phyloP scores from a whole-genome alignment of 306 rosid genomes.

The Inga oerstediana region DNA sequence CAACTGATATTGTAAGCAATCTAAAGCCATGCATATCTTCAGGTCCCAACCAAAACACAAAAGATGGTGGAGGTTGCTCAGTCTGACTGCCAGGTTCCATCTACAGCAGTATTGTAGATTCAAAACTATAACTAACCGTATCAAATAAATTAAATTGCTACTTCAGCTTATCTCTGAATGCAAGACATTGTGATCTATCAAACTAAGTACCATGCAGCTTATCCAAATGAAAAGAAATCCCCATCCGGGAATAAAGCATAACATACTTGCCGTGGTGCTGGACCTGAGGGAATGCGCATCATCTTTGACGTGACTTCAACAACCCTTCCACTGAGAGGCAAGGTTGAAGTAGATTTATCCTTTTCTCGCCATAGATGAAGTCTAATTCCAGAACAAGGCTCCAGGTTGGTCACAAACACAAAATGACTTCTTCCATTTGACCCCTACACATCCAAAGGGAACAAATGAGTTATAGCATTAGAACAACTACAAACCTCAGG shows the following conservation, averaged over 20 bases:
- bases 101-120: conserved; percentile 47
- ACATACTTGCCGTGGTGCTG: conserved; percentile 94
- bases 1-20: conserved; percentile 94
- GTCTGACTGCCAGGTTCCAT: conserved; percentile 99
- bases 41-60: conserved; percentile 81
- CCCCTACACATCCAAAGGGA: conserved; percentile 60
- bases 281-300: conserved; percentile 97
- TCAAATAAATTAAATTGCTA: conserved; percentile 25
- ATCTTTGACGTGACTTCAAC: conserved; percentile 87
- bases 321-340: conserved; percentile 65
- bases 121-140: conserved; percentile 38
- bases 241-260: conserved; percentile 16
- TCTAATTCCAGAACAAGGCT: conserved; percentile 95
- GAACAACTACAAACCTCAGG: conserved; percentile 1
- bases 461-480: conserved; percentile 25
- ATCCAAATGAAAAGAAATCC: conserved; percentile 31
- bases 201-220: conserved; percentile 11
- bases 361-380: conserved; percentile 97
- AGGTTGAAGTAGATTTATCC: conserved; percentile 58
- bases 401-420: conserved; percentile 89
- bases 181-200: conserved; percentile 18
- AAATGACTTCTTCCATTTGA: conserved; percentile 87
- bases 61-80: conserved; percentile 96
- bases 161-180: conserved; percentile 21
- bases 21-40: conserved; percentile 90